Conservation (phyloP, 257 asterid genomes). For the Nicotiana obtusifolia region DNA sequence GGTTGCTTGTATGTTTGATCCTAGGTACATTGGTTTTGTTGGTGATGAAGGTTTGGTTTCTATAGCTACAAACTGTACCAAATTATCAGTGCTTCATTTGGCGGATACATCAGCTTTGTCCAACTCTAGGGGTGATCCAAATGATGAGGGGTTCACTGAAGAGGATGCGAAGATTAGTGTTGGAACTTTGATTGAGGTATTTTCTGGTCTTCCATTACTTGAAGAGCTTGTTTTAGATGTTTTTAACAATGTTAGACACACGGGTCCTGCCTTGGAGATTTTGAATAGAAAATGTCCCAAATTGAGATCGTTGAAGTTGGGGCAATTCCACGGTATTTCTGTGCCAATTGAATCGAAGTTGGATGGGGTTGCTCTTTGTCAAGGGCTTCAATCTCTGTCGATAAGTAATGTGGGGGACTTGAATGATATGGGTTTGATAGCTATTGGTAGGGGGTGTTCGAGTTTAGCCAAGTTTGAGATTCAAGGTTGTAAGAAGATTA, state of each 20-base stretch:
- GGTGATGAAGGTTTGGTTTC: constrained; percentile 64
- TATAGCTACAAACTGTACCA: constrained; percentile 57
- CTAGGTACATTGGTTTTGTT: constrained; percentile 66
- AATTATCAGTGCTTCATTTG: constrained; percentile 54
- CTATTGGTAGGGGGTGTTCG: constrained; percentile 82
- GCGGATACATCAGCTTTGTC: constrained; percentile 61
- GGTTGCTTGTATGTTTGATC: constrained; percentile 74
- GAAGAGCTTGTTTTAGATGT: constrained; percentile 72
- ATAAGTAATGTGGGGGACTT: constrained; percentile 67
- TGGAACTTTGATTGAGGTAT: constrained; percentile 70
- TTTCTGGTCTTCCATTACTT: constrained; percentile 60
- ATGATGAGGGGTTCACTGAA: constrained; percentile 43
- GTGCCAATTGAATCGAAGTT: constrained; percentile 63
- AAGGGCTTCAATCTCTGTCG: constrained; percentile 57
- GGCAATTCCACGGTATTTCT: constrained; percentile 77
- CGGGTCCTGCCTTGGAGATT: constrained; percentile 75
- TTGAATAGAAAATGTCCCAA: constrained; percentile 61
- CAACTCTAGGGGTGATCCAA: constrained; percentile 45
- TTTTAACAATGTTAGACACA: constrained; percentile 59
- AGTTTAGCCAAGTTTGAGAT: constrained; percentile 62
- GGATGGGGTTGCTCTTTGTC: constrained; percentile 81
- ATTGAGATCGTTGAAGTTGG: constrained; percentile 62
- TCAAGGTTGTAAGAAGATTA: constrained; percentile 66
- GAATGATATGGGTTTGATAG: constrained; percentile 86
- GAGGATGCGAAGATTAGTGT: constrained; percentile 57